A percentile compares a stretch with the other conserved stretches of the same genome.
phyloP scores from a whole-genome alignment of 257 asterid genomes.

The Solanum lignicaule region DNA sequence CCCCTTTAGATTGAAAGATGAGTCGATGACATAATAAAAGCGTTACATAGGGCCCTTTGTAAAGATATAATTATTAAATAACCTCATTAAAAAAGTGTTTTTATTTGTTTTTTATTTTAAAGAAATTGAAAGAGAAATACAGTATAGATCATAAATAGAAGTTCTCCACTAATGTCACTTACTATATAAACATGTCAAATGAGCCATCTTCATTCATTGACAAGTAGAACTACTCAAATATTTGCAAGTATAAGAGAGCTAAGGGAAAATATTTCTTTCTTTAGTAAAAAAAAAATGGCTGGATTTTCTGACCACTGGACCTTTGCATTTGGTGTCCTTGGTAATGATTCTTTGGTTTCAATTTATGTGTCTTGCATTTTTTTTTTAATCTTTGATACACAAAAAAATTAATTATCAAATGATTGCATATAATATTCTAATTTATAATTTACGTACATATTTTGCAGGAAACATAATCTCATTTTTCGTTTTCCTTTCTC shows the following conservation, averaged over 20 bases:
- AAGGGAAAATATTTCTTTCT: not conserved
- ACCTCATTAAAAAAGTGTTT: not conserved
- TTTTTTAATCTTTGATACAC: not conserved
- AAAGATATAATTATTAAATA: not conserved
- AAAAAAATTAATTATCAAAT: not conserved
- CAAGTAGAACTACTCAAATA: not conserved
- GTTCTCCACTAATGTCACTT: not conserved
- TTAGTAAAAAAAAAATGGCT: not conserved
- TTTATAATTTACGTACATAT: not conserved
- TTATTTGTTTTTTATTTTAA: not conserved
- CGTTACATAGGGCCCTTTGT: not conserved
- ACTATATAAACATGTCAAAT: not conserved
- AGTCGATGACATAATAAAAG: conserved; percentile 12
- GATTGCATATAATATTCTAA: not conserved
- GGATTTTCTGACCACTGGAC: conserved; percentile 1
- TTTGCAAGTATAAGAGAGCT: not conserved
- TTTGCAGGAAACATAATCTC: conserved; percentile 34
- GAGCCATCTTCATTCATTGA: not conserved
- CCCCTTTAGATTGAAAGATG: conserved; percentile 4
- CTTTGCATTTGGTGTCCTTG: conserved; percentile 10
- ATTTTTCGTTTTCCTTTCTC: conserved; percentile 37
- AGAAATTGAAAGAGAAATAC: not conserved
- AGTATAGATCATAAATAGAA: not conserved
- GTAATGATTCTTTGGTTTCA: not conserved
- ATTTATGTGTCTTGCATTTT: not conserved